Base-by-base conservation (phyloP, 2,329 filamentous ascomycete genomes). In the Colletotrichum karsti region DNA sequence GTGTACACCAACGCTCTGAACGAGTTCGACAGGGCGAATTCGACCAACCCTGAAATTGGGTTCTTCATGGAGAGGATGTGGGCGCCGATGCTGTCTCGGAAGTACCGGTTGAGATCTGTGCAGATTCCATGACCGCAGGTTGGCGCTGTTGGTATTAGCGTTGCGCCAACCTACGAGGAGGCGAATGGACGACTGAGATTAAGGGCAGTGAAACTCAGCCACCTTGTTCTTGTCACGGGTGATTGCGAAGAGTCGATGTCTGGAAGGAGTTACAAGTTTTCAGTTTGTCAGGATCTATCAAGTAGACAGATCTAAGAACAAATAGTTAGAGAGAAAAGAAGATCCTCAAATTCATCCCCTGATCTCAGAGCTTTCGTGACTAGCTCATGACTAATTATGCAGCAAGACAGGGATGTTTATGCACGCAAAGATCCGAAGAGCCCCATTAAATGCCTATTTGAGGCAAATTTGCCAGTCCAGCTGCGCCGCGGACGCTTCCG, bases 1-100 rank as follows among this genome's bases (percentile, higher is more conserved):
- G 68, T 48, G 2, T 69, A 69, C 9, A 35, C 56, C 9, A 60
- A 37, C 18, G 64, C 68, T 22, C 26, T 70, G 53, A 30, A 30
- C 15, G 69, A 60, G 26, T 71, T 71, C 20, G 51, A 62, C n/a
- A 51, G 48, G 50, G 69, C 65, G n/a, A 63, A 70, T 13, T 58
- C 65, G 33, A 56, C 20, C 1, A 70, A 71, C 13, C 69, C 69
- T 8, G 70, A 69, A 56, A 58, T 70, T 5, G 70, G 70, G 1
- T 71, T 70, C 30, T 70, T 65, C 48, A 63, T 63, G 63, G 69
- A 71, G 57, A 60, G 69, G 9, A 71, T 70, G 69, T 71, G 70
- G 68, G 55, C 70, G 53, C 69, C 70, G 18, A 69, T 71, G 28
- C 69, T 71, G 54, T 60, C 53, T 10, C 57, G 46, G 12, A 62